Base-by-base conservation (phyloP, 805 yeast species). In the Hanseniaspora valbyensis region DNA sequence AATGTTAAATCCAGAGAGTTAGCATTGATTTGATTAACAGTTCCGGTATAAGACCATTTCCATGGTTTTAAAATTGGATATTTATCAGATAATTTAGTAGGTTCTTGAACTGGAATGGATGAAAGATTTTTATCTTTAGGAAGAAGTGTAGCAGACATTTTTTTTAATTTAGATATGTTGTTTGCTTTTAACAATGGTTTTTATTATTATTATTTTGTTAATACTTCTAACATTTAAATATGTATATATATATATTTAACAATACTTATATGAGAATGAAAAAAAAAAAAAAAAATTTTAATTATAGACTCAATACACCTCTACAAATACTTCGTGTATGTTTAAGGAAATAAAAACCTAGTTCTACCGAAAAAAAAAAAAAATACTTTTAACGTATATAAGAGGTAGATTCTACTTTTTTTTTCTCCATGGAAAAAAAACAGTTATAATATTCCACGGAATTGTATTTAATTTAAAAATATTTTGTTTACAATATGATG, bases 41-140 rank as follows among this genome's bases (percentile, higher is more conserved):
- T 59, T 28, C 69, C 69, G 16, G 64, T 61, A 32, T 55, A 58
- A 9, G 66, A 66, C 63, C 69, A 65, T 43, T 64, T 61, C 37
- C 60, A 61, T 21, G 64, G 66, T 32, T 60, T 61, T 6, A 65
- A 32, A 21, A 54, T 44, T n/a, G 54, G 55, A 25, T 52, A 46
- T 28, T 39, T 50, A 14, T 39, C 49, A 10, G 49, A 32, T 2
- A 41, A 19, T 26, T 44, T 50, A 8, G 49, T 37, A n/a, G 46
- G 25, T 16, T 36, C 19, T 28, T 39, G 25, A 14, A 33, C 14
- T 9, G 44, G 34, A 9, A 13, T 14, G 10, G 44, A 16, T 2
- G 51, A 40, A 25, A 32, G 25, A 19, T 48, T 48, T 24, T 40
- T 37, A 28, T 40, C 42, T 34, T 48, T 25, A 12, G 51, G 41